Conservation (phyloP, 768 basidiomycete genomes). For the Tricholoma sp. region DNA sequence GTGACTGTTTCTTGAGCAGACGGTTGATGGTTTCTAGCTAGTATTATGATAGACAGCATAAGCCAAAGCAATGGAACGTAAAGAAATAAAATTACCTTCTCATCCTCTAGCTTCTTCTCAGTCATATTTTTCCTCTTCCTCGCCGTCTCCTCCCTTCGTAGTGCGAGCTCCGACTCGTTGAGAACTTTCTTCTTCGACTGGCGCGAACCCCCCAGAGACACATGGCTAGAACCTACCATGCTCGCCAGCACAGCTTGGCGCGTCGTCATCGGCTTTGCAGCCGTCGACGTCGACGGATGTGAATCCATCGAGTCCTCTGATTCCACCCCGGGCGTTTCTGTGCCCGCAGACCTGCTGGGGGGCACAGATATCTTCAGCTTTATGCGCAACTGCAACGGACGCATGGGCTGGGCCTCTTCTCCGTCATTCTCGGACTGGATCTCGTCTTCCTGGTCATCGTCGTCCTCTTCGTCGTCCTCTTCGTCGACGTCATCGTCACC, state of each 20-base stretch:
- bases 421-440: constrained; percentile 9
- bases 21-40: constrained; percentile 88
- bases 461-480: constrained; percentile 36
- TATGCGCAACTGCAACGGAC: constrained; percentile 14
- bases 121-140: constrained; percentile 75
- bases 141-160: constrained; percentile 72
- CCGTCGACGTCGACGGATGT: constrained; percentile 22
- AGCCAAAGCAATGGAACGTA: neutral
- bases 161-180: constrained; percentile 19
- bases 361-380: constrained; percentile 16
- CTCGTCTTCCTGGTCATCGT: constrained; percentile 36
- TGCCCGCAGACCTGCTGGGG: constrained; percentile 13
- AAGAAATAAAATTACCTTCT: constrained; percentile 49
- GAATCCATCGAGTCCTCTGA: constrained; percentile 34
- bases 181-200: constrained; percentile 18
- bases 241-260: constrained; percentile 70
- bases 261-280: constrained; percentile 41
- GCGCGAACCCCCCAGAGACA: constrained; percentile 40
- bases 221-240: constrained; percentile 63
- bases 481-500: constrained; percentile 25
- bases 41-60: neutral
- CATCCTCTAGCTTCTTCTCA: constrained; percentile 82
- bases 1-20: constrained; percentile 79
- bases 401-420: neutral
- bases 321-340: constrained; percentile 23